Evolutionary conservation across 2,329 filamentous ascomycete genomes (phyloP).

Genomic region (Aspergillus costaricaensis): DNA sequence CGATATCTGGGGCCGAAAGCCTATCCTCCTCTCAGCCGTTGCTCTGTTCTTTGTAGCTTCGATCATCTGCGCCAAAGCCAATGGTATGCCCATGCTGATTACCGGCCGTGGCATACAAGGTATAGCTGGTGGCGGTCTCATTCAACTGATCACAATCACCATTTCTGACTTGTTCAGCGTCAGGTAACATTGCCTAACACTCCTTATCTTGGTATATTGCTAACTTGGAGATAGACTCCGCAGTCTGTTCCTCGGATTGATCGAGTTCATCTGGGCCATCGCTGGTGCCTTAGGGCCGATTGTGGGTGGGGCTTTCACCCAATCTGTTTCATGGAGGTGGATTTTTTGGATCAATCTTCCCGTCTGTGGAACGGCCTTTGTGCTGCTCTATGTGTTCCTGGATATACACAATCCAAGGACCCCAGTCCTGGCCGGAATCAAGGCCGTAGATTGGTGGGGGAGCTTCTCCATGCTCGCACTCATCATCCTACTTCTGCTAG

Average conservation of each 20-base stretch:
- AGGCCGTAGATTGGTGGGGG: conserved; percentile 58
- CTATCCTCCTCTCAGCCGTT: conserved; percentile 53
- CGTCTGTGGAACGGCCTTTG: conserved; percentile 51
- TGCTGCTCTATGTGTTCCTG: conserved; percentile 54
- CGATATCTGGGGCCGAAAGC: conserved; percentile 37
- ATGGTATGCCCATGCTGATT: conserved; percentile 55
- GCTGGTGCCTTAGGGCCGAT: conserved; percentile 57
- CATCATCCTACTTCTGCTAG: conserved; percentile 55
- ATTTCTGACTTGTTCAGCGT: conserved; percentile 59
- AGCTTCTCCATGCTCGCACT: conserved; percentile 54
- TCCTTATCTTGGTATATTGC: background rate
- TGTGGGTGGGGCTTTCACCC: conserved; percentile 54
- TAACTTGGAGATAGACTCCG: conserved; percentile 37
- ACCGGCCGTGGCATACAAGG: conserved; percentile 57
- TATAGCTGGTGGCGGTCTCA: conserved; percentile 55
- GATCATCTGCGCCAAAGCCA: conserved; percentile 52
- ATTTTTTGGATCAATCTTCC: conserved; percentile 60
- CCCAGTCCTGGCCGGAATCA: conserved; percentile 50
- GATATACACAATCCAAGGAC: conserved; percentile 59
- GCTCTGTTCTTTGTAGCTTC: conserved; percentile 53
- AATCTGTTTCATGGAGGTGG: conserved; percentile 53
- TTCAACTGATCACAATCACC: conserved; percentile 55
- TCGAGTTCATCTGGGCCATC: conserved; percentile 57
- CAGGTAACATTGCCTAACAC: conserved; percentile 28
- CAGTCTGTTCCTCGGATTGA: conserved; percentile 54